phyloP scores from a whole-genome alignment of 257 asterid genomes.

The Datura wrightii region DNA sequence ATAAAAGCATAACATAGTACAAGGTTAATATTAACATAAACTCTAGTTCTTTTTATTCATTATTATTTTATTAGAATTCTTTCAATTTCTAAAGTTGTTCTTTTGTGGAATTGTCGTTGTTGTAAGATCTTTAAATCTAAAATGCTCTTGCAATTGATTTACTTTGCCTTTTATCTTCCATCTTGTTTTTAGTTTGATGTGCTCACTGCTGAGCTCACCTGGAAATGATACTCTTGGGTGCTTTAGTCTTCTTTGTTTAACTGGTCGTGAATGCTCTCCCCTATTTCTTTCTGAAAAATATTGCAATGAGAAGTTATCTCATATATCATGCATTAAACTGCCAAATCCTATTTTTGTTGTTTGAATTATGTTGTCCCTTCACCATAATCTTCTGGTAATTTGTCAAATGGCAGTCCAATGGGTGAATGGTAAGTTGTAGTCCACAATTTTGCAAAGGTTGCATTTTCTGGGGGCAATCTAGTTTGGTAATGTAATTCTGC shows the following conservation, averaged over 20 bases:
- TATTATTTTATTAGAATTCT: neutral
- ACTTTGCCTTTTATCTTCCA: slow-evolving; percentile 1
- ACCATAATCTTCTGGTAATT: slow-evolving; percentile 4
- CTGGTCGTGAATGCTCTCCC: neutral
- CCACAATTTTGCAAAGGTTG: neutral
- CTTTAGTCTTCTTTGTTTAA: neutral
- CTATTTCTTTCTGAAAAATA: neutral
- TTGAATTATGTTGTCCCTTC: neutral
- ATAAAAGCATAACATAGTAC: neutral
- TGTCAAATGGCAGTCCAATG: neutral
- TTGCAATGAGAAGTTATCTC: neutral
- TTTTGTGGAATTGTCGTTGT: neutral
- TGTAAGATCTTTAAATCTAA: slow-evolving; percentile 19
- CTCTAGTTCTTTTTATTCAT: neutral
- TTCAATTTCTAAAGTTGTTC: slow-evolving; percentile 19
- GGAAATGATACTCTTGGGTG: neutral
- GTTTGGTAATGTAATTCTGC: slow-evolving; percentile 6
- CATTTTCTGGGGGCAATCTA: neutral
- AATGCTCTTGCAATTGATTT: slow-evolving; percentile 9
- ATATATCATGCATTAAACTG: neutral
- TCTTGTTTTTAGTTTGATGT: neutral
- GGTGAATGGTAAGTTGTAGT: neutral
- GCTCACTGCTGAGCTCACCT: neutral
- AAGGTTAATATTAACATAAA: neutral
- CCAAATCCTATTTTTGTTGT: neutral